Percentiles rank a stretch among this genome's conserved stretches.
Conservation (phyloP, 108 stramenopile genomes). For the Nitzschia palea region DNA sequence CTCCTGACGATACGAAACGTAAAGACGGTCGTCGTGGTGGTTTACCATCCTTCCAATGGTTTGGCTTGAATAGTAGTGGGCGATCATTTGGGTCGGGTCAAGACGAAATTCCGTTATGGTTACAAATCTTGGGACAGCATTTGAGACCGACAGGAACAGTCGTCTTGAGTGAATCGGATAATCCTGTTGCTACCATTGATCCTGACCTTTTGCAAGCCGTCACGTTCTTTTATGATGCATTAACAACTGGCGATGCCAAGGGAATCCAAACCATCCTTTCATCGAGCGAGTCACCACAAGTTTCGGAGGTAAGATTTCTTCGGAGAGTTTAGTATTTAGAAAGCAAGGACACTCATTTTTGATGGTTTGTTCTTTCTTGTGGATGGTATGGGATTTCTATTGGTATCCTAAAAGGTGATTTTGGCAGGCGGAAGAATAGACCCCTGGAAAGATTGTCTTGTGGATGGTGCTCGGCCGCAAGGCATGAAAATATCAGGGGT, state of each 20-base stretch:
- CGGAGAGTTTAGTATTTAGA: neutral
- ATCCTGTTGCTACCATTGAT: constrained; percentile 1
- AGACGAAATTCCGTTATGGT: constrained; percentile 47
- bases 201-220: constrained; percentile 32
- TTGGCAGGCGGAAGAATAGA: constrained; percentile 73
- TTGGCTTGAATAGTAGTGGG: constrained; percentile 74
- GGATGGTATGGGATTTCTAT: no score
- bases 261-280: constrained; percentile 29
- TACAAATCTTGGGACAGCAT: constrained; percentile 74
- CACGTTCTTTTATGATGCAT: constrained; percentile 55
- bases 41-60: constrained; percentile 59
- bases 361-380: neutral
- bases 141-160: constrained; percentile 52
- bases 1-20: constrained; percentile 4
- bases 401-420: no score
- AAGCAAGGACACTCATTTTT: neutral
- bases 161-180: constrained; percentile 47
- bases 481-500: constrained; percentile 69
- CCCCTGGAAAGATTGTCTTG: constrained; percentile 62
- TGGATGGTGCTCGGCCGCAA: constrained; percentile 64
- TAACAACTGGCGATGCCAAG: constrained; percentile 47
- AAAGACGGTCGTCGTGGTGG: neutral
- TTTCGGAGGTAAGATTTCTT: constrained; percentile 48
- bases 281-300: constrained; percentile 21
- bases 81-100: constrained; percentile 74